Evolutionary conservation across 306 rosid species (phyloP), one percentile per base, ranked within the genome.

Genomic region (Gleditsia sinensis): DNA sequence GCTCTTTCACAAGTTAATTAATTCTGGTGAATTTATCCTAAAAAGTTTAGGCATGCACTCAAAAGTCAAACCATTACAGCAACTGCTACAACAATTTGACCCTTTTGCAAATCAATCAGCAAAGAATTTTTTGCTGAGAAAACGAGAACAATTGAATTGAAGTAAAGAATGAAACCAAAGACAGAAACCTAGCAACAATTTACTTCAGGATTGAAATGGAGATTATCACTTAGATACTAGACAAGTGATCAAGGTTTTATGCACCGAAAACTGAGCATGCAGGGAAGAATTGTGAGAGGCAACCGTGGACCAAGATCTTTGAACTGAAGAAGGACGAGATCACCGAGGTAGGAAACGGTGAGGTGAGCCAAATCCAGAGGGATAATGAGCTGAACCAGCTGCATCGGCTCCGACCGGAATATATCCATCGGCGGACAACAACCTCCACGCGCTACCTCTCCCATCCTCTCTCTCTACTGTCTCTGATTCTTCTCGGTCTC

Each of bases 321-420:
- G 80, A 94, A 89, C 82, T 94, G 97, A 53, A 95, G 86, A 36
- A 88, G 99, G 76, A 92, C 97, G 51, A 95, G 91, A 83, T 92
- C 96, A n/a, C 98, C 99, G 73, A 95, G 96, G 57, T 92, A 95
- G 8, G 99, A 87, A 81, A 88, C 88, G 56, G 99, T 88, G 78
- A 71, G 80, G 60, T 92, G 99, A 70, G 99, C 91, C 34, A 97
- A 87, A 85, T 95, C 99, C 54, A 92, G 86, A 49, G 99, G 99
- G 61, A 95, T 85, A 88, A 95, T 95, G 86, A 95, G 92, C 86
- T 92, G 99, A 68, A 95, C 85, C 7, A 95, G 93, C 70, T 95
- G 99, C 99, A 95, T 95, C 75, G 98, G 79, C 89, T 95, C 99
- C 64, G 99, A 95, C 78, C 99, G 86, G 87, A 95, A 87, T 60